phyloP scores from a whole-genome alignment of 179 eudicot genomes.

The Spergularia azorica region DNA sequence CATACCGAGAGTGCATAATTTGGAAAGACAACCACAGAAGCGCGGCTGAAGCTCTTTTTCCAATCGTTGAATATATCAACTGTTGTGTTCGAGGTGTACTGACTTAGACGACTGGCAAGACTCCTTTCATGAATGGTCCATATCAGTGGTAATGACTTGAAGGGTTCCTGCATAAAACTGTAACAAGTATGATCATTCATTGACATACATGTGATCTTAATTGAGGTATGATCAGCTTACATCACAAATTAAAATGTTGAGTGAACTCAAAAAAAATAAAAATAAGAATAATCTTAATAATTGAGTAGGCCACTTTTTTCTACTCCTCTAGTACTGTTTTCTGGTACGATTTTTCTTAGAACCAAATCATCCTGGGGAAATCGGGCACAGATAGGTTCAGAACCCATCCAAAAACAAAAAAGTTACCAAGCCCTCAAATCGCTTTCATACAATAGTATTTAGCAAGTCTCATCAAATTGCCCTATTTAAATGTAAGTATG shows the following conservation, averaged over 20 bases:
- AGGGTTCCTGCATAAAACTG: conserved; percentile 67
- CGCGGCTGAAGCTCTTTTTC: conserved; percentile 67
- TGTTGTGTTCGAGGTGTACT: conserved; percentile 47
- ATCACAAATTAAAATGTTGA: no score
- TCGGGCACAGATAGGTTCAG: no score
- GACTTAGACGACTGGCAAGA: conserved; percentile 57
- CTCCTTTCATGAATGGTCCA: conserved; percentile 44
- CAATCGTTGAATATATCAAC: conserved; percentile 59
- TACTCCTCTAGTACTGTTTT: no score
- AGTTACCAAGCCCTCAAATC: no score
- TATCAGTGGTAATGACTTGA: conserved; percentile 35
- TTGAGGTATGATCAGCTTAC: neutral
- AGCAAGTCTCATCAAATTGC: neutral
- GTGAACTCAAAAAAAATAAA: no score
- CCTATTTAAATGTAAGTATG: neutral
- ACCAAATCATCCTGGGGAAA: no score
- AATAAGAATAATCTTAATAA: no score
- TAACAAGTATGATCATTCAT: conserved; percentile 47
- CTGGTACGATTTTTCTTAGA: no score
- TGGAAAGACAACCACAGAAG: conserved; percentile 84
- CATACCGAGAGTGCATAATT: conserved; percentile 79
- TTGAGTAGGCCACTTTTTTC: no score
- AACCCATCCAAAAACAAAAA: no score
- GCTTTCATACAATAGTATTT: neutral
- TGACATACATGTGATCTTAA: conserved; percentile 15